Base-by-base conservation (phyloP, 1,284 basidiomycete species). In the Sporisorium sorghi region DNA sequence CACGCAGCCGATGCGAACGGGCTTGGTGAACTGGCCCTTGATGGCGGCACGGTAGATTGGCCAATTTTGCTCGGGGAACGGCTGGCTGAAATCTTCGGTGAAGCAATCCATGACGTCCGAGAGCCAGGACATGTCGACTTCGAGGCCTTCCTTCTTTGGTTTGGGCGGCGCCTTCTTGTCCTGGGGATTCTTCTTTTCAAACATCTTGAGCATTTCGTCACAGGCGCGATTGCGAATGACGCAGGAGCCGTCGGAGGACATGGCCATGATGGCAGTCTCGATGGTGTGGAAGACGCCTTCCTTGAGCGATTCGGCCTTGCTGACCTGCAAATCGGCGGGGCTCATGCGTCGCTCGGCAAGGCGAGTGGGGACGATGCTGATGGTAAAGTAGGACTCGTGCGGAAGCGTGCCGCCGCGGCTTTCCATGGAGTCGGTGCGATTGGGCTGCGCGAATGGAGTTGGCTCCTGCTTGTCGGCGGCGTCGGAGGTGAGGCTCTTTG, bases 11-110 rank as follows among this genome's bases (percentile, higher is more conserved):
- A 82, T 72, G 0, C 49, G 26, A 26, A 80, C 70, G 1, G 77
- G 59, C 30, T 70, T 61, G 35, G 68, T 64, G 35, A 52, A 39
- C 30, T 82, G 70, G 23, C 77, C 80, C 1, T 76, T 53, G 21
- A 82, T 53, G 39, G 78, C 61, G n/a, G 77, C 74, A 15, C 72
- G 59, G 60, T 82, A 82, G 58, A 82, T 82, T 23, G 80, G 80
- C 50, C 61, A 82, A 8, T 76, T 50, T n/a, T 71, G 39, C 52
- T 76, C 71, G 0, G 69, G 71, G 58, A 80, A 73, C 9, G 75
- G 79, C 32, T 73, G 33, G 49, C 58, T 55, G 47, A 81, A 81
- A 39, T 79, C 66, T 44, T 81, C 80, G 7, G 72, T 69, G 58
- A 67, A 81, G 66, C 78, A 80, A 24, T 69, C 58, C 79, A 81